A percentile compares a stretch with the other conserved stretches of the same genome.
phyloP scores from a whole-genome alignment of 495 filamentous ascomycete genomes.

The Trichoderma asperelloides region DNA sequence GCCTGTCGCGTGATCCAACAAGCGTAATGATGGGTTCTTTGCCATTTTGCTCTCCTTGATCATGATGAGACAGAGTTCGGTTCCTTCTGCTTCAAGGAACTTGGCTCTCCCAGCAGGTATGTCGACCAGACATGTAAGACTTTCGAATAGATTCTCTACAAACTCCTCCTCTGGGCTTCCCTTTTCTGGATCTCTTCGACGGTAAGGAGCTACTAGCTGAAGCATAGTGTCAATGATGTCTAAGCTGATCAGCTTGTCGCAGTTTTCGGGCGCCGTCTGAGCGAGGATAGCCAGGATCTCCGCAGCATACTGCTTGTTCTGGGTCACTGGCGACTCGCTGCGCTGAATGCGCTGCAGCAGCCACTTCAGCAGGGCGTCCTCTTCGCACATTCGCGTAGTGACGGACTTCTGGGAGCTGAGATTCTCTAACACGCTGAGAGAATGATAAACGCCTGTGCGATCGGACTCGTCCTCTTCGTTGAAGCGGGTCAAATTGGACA shows the following conservation, averaged over 20 bases:
- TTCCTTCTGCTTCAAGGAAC: conserved; percentile 83
- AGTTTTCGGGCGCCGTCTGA: conserved; percentile 54
- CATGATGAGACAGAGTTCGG: conserved; percentile 90
- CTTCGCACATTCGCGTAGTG: conserved; percentile 56
- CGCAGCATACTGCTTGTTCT: conserved; percentile 94
- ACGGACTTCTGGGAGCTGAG: conserved; percentile 60
- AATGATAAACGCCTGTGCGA: conserved; percentile 75
- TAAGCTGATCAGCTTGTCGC: conserved; percentile 50
- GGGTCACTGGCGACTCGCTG: conserved; percentile 38
- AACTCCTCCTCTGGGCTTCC: conserved; percentile 90
- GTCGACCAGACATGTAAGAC: conserved; percentile 69
- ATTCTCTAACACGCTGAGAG: conserved; percentile 76
- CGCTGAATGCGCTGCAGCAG: conserved; percentile 51
- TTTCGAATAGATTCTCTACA: conserved; percentile 86
- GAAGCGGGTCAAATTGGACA: conserved; percentile 73
- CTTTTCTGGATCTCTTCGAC: conserved; percentile 77
- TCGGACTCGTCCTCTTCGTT: conserved; percentile 75
- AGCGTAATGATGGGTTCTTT: conserved; percentile 63
- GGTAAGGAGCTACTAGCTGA: conserved; percentile 79
- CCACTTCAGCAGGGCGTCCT: conserved; percentile 62
- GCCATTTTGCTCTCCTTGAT: conserved; percentile 60
- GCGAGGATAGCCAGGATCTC: conserved; percentile 81
- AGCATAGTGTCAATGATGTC: conserved; percentile 74
- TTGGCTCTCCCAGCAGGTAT: conserved; percentile 66
- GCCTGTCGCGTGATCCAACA: conserved; percentile 76